These are phyloP conservation scores for Ceratobasidium sp. DNA, from an alignment of 1,284 basidiomycete genomes.

Conservation along the genomic window DNA sequence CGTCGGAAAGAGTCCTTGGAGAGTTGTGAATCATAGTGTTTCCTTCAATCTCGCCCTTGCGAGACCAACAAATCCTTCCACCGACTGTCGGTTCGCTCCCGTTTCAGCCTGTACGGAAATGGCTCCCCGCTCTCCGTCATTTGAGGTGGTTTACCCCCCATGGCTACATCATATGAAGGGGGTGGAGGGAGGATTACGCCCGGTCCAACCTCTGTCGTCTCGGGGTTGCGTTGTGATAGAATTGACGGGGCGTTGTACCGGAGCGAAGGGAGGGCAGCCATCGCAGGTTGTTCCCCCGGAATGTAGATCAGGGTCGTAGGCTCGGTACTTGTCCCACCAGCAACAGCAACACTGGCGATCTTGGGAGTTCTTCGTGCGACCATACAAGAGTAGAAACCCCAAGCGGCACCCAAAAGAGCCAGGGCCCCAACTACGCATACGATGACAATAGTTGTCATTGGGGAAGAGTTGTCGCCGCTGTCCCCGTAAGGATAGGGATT, in stretches of 20 bases:
- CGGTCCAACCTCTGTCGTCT: slow-evolving; percentile 1
- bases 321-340: not conserved
- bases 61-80: slow-evolving; percentile 9
- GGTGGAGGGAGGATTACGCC: slow-evolving; percentile 11
- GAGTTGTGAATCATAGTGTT: no score
- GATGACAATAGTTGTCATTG: slow-evolving; percentile 12
- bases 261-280: slow-evolving; percentile 10
- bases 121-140: no score
- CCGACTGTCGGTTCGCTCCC: not conserved
- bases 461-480: not conserved
- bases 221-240: not conserved
- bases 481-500: slow-evolving; percentile 11
- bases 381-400: slow-evolving; percentile 6
- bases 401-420: not conserved
- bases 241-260: slow-evolving; percentile 6
- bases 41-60: not conserved
- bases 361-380: not conserved
- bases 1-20: no score
- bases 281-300: slow-evolving; percentile 3
- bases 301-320: slow-evolving; percentile 11
- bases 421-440: slow-evolving; percentile 10
- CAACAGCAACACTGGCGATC: not conserved
- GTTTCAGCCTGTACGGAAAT: not conserved
- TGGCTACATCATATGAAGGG: slow-evolving; percentile 18
- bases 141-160: not conserved